Percentiles rank a stretch among this genome's conserved stretches.
Conservation (phyloP, 441 rosid genomes). For the Croton laevigatus region DNA sequence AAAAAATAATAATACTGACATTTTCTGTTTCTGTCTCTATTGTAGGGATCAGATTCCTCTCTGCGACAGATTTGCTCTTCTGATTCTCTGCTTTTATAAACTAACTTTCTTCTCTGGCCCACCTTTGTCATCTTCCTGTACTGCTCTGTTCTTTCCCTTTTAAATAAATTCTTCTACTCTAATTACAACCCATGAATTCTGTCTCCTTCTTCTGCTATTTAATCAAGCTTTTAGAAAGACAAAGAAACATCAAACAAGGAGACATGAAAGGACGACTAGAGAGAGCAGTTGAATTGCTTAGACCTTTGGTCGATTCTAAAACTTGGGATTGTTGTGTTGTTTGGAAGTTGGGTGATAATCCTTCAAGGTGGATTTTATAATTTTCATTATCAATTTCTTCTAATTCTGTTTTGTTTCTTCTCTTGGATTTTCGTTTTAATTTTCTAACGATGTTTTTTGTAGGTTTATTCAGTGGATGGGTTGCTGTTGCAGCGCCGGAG, state of each 20-base stretch:
- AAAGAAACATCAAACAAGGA: not conserved
- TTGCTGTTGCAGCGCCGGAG: constrained; percentile 55
- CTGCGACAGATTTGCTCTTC: constrained; percentile 51
- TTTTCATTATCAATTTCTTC: not conserved
- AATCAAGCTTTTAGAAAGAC: not conserved
- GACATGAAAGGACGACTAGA: constrained; percentile 46
- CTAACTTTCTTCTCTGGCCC: not conserved
- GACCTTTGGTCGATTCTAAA: constrained; percentile 60
- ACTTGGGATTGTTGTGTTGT: constrained; percentile 74
- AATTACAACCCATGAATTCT: constrained; percentile 16
- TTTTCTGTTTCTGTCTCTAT: constrained; percentile 19
- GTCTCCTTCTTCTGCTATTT: not conserved
- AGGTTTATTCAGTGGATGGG: constrained; percentile 87
- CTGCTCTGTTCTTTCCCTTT: too few species aligned
- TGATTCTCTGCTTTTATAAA: constrained; percentile 11
- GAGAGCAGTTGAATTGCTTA: constrained; percentile 55
- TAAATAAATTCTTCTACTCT: too few species aligned
- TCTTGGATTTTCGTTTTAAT: not conserved
- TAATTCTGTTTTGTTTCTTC: not conserved
- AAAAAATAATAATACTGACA: constrained; percentile 7
- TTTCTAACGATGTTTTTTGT: not conserved
- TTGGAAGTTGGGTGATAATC: constrained; percentile 79
- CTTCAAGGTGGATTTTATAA: constrained; percentile 49
- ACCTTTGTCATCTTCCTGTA: not conserved
- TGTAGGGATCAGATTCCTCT: constrained; percentile 40